Conservation (phyloP, 2,329 filamentous ascomycete genomes). For the Rhexocercosporidium sp. region DNA sequence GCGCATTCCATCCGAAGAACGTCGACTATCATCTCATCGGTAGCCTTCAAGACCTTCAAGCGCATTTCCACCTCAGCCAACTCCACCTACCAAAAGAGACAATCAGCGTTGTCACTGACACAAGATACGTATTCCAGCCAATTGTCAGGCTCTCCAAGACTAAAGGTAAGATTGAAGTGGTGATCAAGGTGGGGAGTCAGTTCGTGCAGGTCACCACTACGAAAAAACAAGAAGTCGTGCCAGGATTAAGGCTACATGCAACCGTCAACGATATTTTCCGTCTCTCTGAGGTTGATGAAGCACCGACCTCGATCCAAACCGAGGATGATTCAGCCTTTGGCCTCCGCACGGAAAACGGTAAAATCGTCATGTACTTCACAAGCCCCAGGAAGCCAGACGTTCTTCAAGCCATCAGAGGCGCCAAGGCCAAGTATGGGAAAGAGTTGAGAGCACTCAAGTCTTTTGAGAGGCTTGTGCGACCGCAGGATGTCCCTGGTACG, state of each 20-base stretch:
- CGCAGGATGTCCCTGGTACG: conserved; percentile 73
- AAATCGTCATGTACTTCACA: conserved; percentile 74
- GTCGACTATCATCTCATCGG: conserved; percentile 70
- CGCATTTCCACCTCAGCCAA: conserved; percentile 70
- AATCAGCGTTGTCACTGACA: conserved; percentile 70
- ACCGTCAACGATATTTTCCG: conserved; percentile 75
- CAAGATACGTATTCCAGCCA: conserved; percentile 67
- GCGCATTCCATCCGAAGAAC: conserved; percentile 66
- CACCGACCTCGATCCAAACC: conserved; percentile 65
- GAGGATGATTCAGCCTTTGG: conserved; percentile 73
- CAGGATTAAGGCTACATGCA: conserved; percentile 64
- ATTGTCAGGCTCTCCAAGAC: conserved; percentile 70
- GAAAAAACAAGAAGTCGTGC: conserved; percentile 71
- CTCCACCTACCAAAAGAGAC: conserved; percentile 73
- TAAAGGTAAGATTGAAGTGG: conserved; percentile 72
- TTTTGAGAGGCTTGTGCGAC: conserved; percentile 68
- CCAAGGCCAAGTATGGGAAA: conserved; percentile 69
- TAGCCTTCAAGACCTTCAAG: conserved; percentile 68
- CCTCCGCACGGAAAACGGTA: conserved; percentile 69
- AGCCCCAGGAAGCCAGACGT: conserved; percentile 68
- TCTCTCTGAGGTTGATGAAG: conserved; percentile 70
- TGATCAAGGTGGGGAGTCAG: conserved; percentile 71
- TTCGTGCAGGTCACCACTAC: conserved; percentile 73
- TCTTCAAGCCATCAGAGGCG: conserved; percentile 64
- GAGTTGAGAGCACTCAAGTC: conserved; percentile 65